Base-by-base conservation (phyloP, 2,329 filamentous ascomycete species). In the Thelonectria rubi region DNA sequence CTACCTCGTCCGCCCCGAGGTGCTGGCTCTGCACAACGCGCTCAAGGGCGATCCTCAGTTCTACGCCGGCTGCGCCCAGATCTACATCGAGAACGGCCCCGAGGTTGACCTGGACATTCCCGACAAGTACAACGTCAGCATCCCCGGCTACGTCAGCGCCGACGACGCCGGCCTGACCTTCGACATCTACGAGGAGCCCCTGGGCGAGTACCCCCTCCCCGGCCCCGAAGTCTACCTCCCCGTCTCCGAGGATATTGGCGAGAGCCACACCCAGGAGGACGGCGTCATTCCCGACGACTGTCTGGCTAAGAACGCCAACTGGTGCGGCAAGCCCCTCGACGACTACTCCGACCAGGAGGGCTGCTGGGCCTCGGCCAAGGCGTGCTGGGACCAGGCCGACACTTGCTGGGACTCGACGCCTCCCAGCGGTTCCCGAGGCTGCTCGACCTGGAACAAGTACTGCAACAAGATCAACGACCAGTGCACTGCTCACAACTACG, bases 1-100 rank as follows among this genome's bases (percentile, higher is more conserved):
- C 74, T 93, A 92, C 74, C 84, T 93, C n/a, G 83, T 89, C 39
- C 85, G 91, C 11, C 84, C 88, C 0, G 91, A 93, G 77, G 76
- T 92, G 10, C 79, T 93, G 24, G 87, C 90, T 1, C 82, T 93
- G 39, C 90, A 93, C 69, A 78, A 86, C 50, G 88, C 87, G 9
- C 76, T 82, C 62, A 76, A 81, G 30, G 79, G 77, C 9, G 82
- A 89, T 59, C 87, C 91, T n/a, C 90, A 93, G 74, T 91, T 91
- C 77, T 93, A 91, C 74, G 79, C 85, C 53, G 87, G 88, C 53
- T 93, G 91, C 73, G 89, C 88, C 1, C 91, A 93, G 75, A 80
- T 93, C 65, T 90, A 86, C 72, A 75, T 93, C 49, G 70, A 86
- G 55, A 73, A 74, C 57, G 76, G 72, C 30, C 82, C 82, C 48